Conservation (phyloP, 345 rosid species). For the Isatis tinctoria region DNA sequence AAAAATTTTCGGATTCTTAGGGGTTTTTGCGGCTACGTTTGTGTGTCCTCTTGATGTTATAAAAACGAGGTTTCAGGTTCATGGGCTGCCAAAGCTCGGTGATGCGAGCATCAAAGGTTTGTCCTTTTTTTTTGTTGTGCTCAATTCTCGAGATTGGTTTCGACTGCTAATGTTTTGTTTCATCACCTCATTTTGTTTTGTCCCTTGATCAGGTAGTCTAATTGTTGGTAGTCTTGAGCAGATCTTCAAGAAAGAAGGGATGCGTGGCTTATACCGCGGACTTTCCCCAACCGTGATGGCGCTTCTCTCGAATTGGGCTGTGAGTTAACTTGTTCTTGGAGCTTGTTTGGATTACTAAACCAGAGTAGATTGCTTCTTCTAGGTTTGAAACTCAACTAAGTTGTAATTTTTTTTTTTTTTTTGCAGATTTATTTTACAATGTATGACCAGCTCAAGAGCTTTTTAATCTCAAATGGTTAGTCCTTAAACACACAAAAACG, state of each 20-base stretch:
- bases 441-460: slow-evolving; percentile 76
- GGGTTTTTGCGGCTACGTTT: slow-evolving; percentile 81
- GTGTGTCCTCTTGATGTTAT: slow-evolving; percentile 92
- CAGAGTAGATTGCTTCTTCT: not conserved
- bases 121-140: not conserved
- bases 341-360: not conserved
- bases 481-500: slow-evolving; percentile 2
- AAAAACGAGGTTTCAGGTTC: slow-evolving; percentile 90
- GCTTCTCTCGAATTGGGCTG: slow-evolving; percentile 91
- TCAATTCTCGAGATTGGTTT: not conserved
- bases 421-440: slow-evolving; percentile 80
- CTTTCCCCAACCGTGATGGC: slow-evolving; percentile 77
- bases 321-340: slow-evolving; percentile 12
- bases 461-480: slow-evolving; percentile 55
- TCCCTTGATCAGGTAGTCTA: slow-evolving; percentile 56
- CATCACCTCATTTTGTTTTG: not conserved
- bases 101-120: slow-evolving; percentile 48
- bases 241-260: slow-evolving; percentile 64
- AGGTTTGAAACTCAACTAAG: not conserved
- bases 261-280: slow-evolving; percentile 79
- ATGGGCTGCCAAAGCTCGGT: slow-evolving; percentile 56
- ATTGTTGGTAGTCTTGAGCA: slow-evolving; percentile 73
- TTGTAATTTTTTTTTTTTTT: not conserved
- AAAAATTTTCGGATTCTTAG: slow-evolving; percentile 25
- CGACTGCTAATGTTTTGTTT: not conserved